Conservation (phyloP, 1,284 basidiomycete species). For the Porogramme epimiltina region DNA sequence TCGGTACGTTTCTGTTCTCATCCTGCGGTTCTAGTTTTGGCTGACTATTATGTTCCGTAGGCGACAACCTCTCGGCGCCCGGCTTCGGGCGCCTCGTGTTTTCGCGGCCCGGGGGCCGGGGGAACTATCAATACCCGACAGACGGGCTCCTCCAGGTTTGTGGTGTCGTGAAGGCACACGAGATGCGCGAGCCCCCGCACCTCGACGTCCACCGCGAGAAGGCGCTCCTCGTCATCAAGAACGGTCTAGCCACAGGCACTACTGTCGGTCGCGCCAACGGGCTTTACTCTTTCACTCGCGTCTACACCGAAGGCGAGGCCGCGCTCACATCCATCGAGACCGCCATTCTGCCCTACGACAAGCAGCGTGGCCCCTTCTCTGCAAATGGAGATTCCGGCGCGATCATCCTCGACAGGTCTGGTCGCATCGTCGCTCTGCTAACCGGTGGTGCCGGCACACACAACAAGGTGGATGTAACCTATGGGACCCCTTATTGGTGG, state of each 20-base stretch:
- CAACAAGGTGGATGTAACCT: conserved; percentile 26
- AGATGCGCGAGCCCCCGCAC: conserved; percentile 28
- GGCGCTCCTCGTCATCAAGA: conserved; percentile 31
- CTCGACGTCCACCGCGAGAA: conserved; percentile 26
- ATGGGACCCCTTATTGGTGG: conserved; percentile 30
- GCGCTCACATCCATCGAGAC: conserved; percentile 22
- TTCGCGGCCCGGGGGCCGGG: conserved; percentile 27
- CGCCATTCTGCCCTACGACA: conserved; percentile 25
- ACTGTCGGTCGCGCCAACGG: conserved; percentile 32
- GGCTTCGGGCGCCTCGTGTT: conserved; percentile 33
- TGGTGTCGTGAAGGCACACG: conserved; percentile 19
- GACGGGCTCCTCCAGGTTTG: conserved; percentile 31
- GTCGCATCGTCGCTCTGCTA: conserved; percentile 30
- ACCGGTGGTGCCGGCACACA: conserved; percentile 27
- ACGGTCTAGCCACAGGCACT: conserved; percentile 29
- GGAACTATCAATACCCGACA: conserved; percentile 26
- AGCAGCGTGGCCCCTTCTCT: conserved; percentile 24
- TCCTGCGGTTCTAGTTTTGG: conserved; percentile 15
- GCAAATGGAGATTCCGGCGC: conserved; percentile 32
- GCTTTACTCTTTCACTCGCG: conserved; percentile 29
- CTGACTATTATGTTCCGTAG: conserved; percentile 23
- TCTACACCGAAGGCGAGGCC: conserved; percentile 19
- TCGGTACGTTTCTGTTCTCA: conserved; percentile 30
- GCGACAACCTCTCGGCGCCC: conserved; percentile 25
- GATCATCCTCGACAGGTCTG: conserved; percentile 26